Percentiles rank a stretch among this genome's conserved stretches.
phyloP scores from a whole-genome alignment of 2,329 filamentous ascomycete genomes.

The Didymella segeticola region DNA sequence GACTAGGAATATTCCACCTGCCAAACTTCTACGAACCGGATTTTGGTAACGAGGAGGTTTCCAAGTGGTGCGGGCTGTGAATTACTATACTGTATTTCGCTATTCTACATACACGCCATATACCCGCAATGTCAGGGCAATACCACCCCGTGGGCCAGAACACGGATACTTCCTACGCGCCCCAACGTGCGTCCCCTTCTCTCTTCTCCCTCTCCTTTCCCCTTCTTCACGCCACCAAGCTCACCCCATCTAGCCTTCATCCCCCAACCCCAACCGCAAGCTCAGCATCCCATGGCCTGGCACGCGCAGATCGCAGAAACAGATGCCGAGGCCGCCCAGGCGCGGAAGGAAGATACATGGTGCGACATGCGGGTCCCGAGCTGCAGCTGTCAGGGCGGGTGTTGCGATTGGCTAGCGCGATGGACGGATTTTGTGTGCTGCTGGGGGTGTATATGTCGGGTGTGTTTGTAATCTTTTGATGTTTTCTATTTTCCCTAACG shows the following conservation, averaged over 20 bases:
- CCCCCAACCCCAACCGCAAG: background rate
- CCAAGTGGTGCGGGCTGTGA: too few relatives aligned
- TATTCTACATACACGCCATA: background rate
- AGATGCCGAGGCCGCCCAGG: background rate
- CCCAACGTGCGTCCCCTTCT: background rate
- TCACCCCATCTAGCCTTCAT: background rate
- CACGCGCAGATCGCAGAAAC: conserved; percentile 6
- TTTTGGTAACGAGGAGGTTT: too few relatives aligned
- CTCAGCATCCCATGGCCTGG: background rate
- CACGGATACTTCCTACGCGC: background rate
- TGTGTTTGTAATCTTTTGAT: too few relatives aligned
- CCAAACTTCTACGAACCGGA: too few relatives aligned
- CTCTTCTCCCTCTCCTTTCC: background rate
- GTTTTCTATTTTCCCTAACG: too few relatives aligned
- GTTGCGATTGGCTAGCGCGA: background rate
- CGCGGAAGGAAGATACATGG: background rate
- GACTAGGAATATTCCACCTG: too few relatives aligned
- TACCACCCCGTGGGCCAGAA: background rate
- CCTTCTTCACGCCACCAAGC: background rate
- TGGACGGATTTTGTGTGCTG: background rate
- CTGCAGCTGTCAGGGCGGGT: background rate
- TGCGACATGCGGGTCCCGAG: background rate
- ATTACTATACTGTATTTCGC: too few relatives aligned
- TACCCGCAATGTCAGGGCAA: background rate
- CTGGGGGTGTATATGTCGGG: background rate